These are phyloP conservation scores for Candolleomyces efflorescens DNA, from an alignment of 768 basidiomycete species.

Conservation along the genomic window DNA sequence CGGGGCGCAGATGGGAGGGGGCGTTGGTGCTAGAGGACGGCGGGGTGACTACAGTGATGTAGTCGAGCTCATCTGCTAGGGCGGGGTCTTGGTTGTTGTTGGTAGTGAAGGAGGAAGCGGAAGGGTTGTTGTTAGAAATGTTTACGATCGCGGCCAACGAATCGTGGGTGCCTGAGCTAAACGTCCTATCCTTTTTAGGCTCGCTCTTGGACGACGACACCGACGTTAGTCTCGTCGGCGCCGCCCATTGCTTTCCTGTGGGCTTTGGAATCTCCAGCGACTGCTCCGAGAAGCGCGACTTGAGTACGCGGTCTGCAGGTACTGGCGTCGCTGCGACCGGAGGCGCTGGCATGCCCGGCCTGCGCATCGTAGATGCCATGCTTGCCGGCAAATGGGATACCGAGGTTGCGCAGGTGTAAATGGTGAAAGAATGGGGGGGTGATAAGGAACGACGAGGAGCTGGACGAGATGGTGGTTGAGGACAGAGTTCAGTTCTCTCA, in stretches of 20 bases:
- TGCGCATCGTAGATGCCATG: slow-evolving; percentile 22
- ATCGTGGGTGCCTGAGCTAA: slow-evolving; percentile 30
- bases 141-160: slow-evolving; percentile 43
- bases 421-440: background rate
- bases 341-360: slow-evolving; percentile 27
- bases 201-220: slow-evolving; percentile 24
- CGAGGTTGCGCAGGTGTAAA: slow-evolving; percentile 14
- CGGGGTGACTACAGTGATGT: slow-evolving; percentile 48
- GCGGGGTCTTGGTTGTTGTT: slow-evolving; percentile 33
- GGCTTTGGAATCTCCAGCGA: slow-evolving; percentile 25
- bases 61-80: slow-evolving; percentile 72
- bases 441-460: slow-evolving; percentile 10
- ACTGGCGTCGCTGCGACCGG: slow-evolving; percentile 34
- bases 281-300: slow-evolving; percentile 48
- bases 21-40: slow-evolving; percentile 28
- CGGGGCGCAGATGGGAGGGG: slow-evolving; percentile 40
- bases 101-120: slow-evolving; percentile 19
- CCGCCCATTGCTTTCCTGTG: background rate
- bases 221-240: slow-evolving; percentile 24
- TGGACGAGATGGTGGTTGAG: slow-evolving; percentile 11
- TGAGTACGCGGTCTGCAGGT: slow-evolving; percentile 39
- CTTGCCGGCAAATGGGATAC: slow-evolving; percentile 9
- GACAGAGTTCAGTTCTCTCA: slow-evolving; percentile 6
- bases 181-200: slow-evolving; percentile 29
- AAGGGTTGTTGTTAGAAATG: slow-evolving; percentile 34